Conservation (phyloP, 1,284 basidiomycete species). For the Leccinum angustisporum region DNA sequence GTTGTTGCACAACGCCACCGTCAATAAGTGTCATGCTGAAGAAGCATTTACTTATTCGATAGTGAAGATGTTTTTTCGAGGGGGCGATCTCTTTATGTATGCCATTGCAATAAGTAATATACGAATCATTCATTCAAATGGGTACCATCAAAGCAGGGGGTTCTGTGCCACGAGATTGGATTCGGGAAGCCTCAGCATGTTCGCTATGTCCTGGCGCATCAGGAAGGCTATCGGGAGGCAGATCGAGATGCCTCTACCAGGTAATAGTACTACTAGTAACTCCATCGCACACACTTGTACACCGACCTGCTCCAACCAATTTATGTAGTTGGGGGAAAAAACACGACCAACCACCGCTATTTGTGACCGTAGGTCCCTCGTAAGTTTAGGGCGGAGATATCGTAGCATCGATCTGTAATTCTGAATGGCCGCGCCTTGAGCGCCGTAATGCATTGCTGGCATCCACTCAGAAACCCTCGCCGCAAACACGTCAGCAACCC, state of each 20-base stretch:
- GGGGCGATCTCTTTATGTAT: conserved; percentile 24
- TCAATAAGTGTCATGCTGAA: conserved; percentile 20
- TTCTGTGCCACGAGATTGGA: conserved; percentile 19
- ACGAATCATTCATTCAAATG: not conserved
- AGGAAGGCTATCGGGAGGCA: conserved; percentile 21
- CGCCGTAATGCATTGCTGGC: conserved; percentile 34
- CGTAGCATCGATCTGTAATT: conserved; percentile 7
- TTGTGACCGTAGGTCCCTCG: conserved; percentile 8
- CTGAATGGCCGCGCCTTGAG: conserved; percentile 7
- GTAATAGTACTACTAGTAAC: conserved; percentile 3
- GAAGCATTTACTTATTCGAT: conserved; percentile 13
- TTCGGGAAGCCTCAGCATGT: conserved; percentile 4
- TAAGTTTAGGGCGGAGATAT: conserved; percentile 24
- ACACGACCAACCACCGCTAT: conserved; percentile 1
- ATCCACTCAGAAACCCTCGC: conserved; percentile 27
- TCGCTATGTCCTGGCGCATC: conserved; percentile 20
- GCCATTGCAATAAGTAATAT: conserved; percentile 12
- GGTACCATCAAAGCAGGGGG: conserved; percentile 14
- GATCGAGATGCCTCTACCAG: conserved; percentile 21
- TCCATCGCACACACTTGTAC: not conserved
- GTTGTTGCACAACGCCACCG: conserved; percentile 25
- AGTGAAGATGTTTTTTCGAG: conserved; percentile 6
- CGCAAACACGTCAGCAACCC: conserved; percentile 31
- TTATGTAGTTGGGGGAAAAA: not conserved
- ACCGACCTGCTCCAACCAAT: conserved; percentile 7